Base-by-base conservation (phyloP, 169 alveolate species). In the Plasmodium gonderi region DNA sequence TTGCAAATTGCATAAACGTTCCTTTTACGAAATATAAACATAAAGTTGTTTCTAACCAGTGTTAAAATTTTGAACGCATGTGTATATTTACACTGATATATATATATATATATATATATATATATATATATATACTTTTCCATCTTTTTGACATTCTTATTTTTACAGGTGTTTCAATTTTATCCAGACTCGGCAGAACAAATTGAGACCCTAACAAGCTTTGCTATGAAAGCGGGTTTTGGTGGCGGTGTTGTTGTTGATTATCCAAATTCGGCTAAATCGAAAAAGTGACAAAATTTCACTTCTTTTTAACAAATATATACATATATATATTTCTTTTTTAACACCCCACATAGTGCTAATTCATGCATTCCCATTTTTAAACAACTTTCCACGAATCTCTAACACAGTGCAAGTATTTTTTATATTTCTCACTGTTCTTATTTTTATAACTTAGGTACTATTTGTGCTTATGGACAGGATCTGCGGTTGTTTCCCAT, bases 191-290 rank as follows among this genome's bases (percentile, higher is more conserved):
- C 97, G 69, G 97, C 99, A 14, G 98, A 97, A 60, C 99, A 98
- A 95, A 95, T 98, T 8, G 99, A 98, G 83, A 95, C 98, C 97
- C 96, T 98, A 4, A 98, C 99, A 1, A 96, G 97, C 75, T 97
- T 98, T 31, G 99, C 99, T 40, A 94, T 98, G 91, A 98, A 97
- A 91, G 95, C 97, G 72, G 99, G 99, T 26, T 98, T 98, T 89
- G 98, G 98, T 29, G 99, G 99, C 0, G 99, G 99, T 42, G 96
- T 98, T 29, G 98, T 98, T 38, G 99, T 98, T 23, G 99, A 98
- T 91, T 98, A 96, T 82, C 99, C 99, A 3, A 97, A 98, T 91
- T 97, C 99, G 49, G 94, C 99, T 17, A 98, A 98, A 96, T 99
- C 99, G 5, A 98, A 98, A 95, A 98, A 98, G 97, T 97, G 23